Conservation (phyloP, 495 filamentous ascomycete genomes). For the Podospora australis region DNA sequence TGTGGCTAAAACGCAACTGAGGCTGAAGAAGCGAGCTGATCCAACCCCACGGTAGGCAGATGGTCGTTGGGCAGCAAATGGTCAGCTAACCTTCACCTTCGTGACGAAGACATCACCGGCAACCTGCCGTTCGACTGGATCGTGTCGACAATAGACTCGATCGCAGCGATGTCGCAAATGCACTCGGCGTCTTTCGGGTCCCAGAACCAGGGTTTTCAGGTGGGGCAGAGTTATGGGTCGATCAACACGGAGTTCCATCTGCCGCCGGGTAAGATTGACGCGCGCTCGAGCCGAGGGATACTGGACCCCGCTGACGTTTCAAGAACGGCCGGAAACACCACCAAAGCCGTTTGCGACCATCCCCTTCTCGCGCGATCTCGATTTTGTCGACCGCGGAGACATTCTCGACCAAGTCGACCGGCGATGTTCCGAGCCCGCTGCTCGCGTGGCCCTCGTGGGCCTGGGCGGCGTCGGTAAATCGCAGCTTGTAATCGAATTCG, state of each 20-base stretch:
- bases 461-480: conserved; percentile 12
- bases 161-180: too few relatives aligned
- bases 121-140: too few relatives aligned
- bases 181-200: too few relatives aligned
- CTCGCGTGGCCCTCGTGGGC: conserved; percentile 16
- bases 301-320: conserved; percentile 18
- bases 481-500: conserved; percentile 32
- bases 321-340: conserved; percentile 22
- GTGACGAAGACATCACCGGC: too few relatives aligned
- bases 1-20: too few relatives aligned
- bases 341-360: conserved; percentile 14
- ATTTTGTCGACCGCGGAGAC: conserved; percentile 24
- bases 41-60: too few relatives aligned
- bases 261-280: conserved; percentile 22
- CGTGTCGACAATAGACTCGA: too few relatives aligned
- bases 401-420: conserved; percentile 26
- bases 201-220: too few relatives aligned
- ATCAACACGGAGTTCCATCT: conserved; percentile 27
- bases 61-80: too few relatives aligned
- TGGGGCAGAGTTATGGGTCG: too few relatives aligned
- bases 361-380: conserved; percentile 29
- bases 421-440: conserved; percentile 20
- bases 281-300: background rate
- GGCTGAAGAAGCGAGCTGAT: too few relatives aligned
- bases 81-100: too few relatives aligned